Evolutionary conservation across 495 filamentous ascomycete species (phyloP), one percentile per base, ranked within the genome.

Genomic region (Aspergillus sclerotiicarbonarius): DNA sequence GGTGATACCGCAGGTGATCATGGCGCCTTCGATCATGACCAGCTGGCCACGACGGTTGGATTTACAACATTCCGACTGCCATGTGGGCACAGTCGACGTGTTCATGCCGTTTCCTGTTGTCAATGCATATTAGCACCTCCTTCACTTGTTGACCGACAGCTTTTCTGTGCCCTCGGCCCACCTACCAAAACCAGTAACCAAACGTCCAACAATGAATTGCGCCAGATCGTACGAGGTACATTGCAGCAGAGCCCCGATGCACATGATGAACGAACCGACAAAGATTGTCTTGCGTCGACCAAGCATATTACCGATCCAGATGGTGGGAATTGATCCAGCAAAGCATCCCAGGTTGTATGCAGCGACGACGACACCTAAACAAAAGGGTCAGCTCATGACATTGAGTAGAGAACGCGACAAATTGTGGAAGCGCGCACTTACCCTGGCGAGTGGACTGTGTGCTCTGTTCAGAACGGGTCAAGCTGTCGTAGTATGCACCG

Each of bases 51-150:
- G 81, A 50, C 83, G 82, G 60, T 91, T 86, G 4, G 88, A 80
- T 61, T 86, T 88, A 48, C 86, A 87, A 51, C 86, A 90, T 67
- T 93, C 88, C 1, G 88, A 88, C 62, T 91, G 89, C 87, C 87
- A 92, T 0, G 85, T 88, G 0, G 89, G 89, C 12, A 90, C 83
- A 0, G 84, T 88, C 0, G 84, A 82, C 2, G 85, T 85, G 61
- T 85, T 86, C 67, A 88, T 79, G 44, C 82, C 82, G 56, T 83
- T 83, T 37, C 77, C 72, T 71, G 62, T 55, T 41, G 53, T 51
- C 37, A 46, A 15, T 18, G n/a, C 4, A 25, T 66, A 53, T 58
- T 43, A n/a, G 21, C 21, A 13, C 20, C 8, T n/a, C 15, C 15
- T 30, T 10, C 47, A 2, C 9, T 25, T 25, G 25, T 25, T 25